phyloP scores from a whole-genome alignment of 495 filamentous ascomycete species.

The Aspergillus panamensis region DNA sequence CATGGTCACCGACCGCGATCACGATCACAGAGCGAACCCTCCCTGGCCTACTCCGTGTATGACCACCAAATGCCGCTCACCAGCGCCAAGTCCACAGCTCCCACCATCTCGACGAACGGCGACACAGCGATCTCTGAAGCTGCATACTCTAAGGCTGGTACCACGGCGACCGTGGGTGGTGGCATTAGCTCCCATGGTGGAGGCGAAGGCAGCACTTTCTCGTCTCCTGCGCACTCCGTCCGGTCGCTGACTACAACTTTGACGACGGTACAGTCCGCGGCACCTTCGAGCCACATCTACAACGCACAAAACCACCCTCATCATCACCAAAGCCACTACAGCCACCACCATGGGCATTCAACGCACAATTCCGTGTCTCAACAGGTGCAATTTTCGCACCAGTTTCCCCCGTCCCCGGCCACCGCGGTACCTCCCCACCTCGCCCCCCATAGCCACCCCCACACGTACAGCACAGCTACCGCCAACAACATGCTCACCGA shows the following conservation, averaged over 20 bases:
- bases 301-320: constrained; percentile 36
- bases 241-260: constrained; percentile 91
- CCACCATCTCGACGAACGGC: constrained; percentile 76
- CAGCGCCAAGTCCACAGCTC: constrained; percentile 67
- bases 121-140: constrained; percentile 70
- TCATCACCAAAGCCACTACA: constrained; percentile 37
- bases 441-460: constrained; percentile 62
- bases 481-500: constrained; percentile 91
- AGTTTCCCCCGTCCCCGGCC: constrained; percentile 74
- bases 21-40: constrained; percentile 49
- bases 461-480: constrained; percentile 82
- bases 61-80: constrained; percentile 55
- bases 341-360: constrained; percentile 42
- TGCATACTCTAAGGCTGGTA: constrained; percentile 75
- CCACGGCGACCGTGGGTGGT: constrained; percentile 60
- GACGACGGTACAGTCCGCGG: constrained; percentile 89
- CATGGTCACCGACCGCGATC: constrained; percentile 29
- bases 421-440: constrained; percentile 82
- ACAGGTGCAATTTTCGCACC: constrained; percentile 77
- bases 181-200: constrained; percentile 64
- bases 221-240: constrained; percentile 86
- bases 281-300: constrained; percentile 61
- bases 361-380: constrained; percentile 48
- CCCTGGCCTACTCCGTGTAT: constrained; percentile 55
- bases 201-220: constrained; percentile 81